Base-by-base conservation (phyloP, 148 eudicot species). In the Camellia lanceoleosa region DNA sequence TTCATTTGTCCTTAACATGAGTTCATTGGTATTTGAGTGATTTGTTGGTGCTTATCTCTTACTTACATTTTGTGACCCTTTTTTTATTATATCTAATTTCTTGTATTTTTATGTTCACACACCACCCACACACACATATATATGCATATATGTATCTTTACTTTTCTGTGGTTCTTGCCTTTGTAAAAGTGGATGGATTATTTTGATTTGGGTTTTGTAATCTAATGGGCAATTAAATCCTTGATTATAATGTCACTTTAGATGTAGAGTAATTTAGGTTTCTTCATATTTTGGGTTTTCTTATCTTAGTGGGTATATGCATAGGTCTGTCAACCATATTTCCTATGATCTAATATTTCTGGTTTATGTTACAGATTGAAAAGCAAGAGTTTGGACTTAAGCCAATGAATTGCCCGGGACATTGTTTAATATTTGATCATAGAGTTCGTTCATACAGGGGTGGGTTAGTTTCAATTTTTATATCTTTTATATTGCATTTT, bases 401-500 rank as follows among this genome's bases (percentile, higher is more conserved):
- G 81, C 99, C 99, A 69, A 96, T 96, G 99, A 96, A 96, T 87
- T 93, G 99, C 84, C 99, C 99, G 0, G 99, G 98, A 60, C 99
- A 96, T 78, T 96, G 99, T 82, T 81, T 93, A 83, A 93, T 96
- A 77, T 96, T 96, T 83, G 97, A 96, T 80, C 97, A 96, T 55
- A 87, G 99, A 86, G 99, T 96, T 78, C 99, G 99, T 59, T 96
- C 99, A 47, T 96, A 96, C 75, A 91, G 99, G 89, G 99, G 99
- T 93, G 74, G 62, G 85, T 83, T 80, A 44, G 41, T 60, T 81
- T 78, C 6, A 30, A 70, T 23, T 38, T 64, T 74, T 52, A 75
- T 5, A 51, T 30, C 42, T 56, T 23, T 52, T 62, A 65, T 3
- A 61, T 44, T 59, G 46, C 15, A 76, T 76, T 64, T 51, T 7